These are phyloP conservation scores for Termitomyces sp. DNA, from an alignment of 768 basidiomycete species.

Conservation along the genomic window DNA sequence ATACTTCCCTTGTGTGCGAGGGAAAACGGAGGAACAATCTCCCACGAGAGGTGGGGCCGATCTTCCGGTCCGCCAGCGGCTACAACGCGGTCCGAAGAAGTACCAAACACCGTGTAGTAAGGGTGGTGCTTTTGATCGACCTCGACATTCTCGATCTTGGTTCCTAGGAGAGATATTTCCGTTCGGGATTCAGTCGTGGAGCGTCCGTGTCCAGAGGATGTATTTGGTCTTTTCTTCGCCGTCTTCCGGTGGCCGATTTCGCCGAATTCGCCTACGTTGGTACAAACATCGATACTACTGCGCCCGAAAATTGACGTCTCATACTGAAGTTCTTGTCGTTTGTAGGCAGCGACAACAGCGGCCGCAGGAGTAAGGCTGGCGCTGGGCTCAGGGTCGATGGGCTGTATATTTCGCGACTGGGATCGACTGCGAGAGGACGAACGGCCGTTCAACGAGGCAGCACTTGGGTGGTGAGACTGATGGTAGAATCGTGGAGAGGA, in stretches of 20 bases:
- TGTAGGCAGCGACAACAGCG: slow-evolving; percentile 42
- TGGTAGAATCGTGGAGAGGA: background rate
- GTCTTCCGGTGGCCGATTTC: slow-evolving; percentile 8
- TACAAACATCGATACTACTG: background rate
- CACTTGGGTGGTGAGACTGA: background rate
- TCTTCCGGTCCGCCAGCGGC: slow-evolving; percentile 40
- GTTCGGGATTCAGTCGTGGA: background rate
- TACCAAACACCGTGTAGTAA: slow-evolving; percentile 55
- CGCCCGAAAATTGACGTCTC: background rate
- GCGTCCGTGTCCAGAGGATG: background rate
- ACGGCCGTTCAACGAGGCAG: background rate
- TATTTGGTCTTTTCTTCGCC: slow-evolving; percentile 11
- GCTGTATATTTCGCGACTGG: background rate
- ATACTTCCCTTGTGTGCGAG: slow-evolving; percentile 3
- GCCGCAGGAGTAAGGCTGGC: slow-evolving; percentile 37
- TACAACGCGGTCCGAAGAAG: slow-evolving; percentile 35
- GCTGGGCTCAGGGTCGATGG: background rate
- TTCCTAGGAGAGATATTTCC: too few relatives aligned
- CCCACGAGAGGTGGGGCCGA: slow-evolving; percentile 16
- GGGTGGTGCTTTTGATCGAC: slow-evolving; percentile 22
- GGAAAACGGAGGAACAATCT: slow-evolving; percentile 11
- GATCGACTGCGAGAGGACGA: background rate
- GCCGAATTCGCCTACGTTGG: too few relatives aligned
- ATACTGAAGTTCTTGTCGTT: slow-evolving; percentile 29
- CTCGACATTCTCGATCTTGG: background rate